These are phyloP conservation scores for Mycena sp. DNA, from an alignment of 1,284 basidiomycete species.

Conservation along the genomic window DNA sequence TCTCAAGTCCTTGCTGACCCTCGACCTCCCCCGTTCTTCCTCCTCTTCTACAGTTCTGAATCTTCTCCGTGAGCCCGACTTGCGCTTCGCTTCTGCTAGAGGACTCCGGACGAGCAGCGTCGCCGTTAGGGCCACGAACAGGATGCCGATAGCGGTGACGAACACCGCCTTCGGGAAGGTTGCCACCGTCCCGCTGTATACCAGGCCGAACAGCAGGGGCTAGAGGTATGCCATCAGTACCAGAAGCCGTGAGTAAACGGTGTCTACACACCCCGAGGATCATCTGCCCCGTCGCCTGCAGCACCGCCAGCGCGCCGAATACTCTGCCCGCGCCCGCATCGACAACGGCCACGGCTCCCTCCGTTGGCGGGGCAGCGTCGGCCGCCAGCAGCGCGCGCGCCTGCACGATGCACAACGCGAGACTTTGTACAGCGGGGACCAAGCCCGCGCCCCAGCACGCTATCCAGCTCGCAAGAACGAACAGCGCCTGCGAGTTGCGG, in stretches of 20 bases:
- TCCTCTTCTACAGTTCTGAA: conserved; percentile 38
- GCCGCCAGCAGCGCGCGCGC: conserved; percentile 52
- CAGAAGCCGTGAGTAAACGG: neutral
- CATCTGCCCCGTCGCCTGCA: conserved; percentile 55
- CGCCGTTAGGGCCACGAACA: conserved; percentile 44
- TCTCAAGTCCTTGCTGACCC: conserved; percentile 61
- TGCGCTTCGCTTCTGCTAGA: conserved; percentile 28
- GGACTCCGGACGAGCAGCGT: conserved; percentile 63
- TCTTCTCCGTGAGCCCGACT: conserved; percentile 30
- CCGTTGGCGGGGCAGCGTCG: conserved; percentile 28
- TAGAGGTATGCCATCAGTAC: conserved; percentile 29
- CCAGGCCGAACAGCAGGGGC: conserved; percentile 58
- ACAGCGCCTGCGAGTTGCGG: conserved; percentile 51
- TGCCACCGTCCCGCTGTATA: conserved; percentile 56
- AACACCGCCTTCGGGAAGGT: conserved; percentile 61
- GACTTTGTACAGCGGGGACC: conserved; percentile 72
- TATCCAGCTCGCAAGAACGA: conserved; percentile 64
- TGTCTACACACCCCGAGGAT: conserved; percentile 50
- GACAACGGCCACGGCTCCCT: neutral
- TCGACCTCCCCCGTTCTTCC: conserved; percentile 60
- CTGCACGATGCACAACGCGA: conserved; percentile 75
- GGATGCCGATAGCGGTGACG: conserved; percentile 51
- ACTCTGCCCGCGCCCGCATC: conserved; percentile 44
- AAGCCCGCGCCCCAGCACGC: conserved; percentile 70
- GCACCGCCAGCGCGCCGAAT: conserved; percentile 60